Evolutionary conservation across 225 moss, liverwort and hornwort genomes (phyloP).

Genomic region (Sphagnum contortum): DNA sequence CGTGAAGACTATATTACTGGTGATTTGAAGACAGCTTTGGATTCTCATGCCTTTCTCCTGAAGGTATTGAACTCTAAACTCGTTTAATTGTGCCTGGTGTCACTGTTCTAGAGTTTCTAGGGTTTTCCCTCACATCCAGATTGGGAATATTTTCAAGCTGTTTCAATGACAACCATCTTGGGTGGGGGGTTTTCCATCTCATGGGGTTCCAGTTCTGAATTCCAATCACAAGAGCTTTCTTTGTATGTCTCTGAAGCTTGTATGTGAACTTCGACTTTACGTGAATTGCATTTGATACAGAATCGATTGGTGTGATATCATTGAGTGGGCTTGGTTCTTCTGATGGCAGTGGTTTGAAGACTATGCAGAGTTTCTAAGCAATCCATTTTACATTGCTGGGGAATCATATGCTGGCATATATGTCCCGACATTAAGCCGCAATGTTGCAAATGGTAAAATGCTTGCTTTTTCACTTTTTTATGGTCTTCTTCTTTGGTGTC

Average conservation of each 20-base stretch:
- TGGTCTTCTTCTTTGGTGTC: neutral
- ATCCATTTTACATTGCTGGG: constrained; percentile 65
- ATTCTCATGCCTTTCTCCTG: constrained; percentile 65
- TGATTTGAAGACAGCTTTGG: constrained; percentile 67
- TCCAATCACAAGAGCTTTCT: too few species aligned
- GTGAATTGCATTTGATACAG: too few species aligned
- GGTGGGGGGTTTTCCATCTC: too few species aligned
- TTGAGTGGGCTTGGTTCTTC: too few species aligned
- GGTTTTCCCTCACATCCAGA: too few species aligned
- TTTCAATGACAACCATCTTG: too few species aligned
- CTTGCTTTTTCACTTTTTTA: neutral
- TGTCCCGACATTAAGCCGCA: constrained; percentile 73
- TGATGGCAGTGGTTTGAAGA: constrained; percentile 68
- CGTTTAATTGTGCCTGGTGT: neutral
- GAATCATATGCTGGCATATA: constrained; percentile 89
- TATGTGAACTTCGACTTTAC: too few species aligned
- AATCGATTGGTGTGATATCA: too few species aligned
- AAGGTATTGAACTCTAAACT: constrained; percentile 26
- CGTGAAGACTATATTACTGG: constrained; percentile 68
- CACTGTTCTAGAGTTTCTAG: too few species aligned
- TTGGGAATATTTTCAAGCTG: too few species aligned
- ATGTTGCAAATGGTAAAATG: constrained; percentile 55
- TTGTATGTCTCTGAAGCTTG: too few species aligned
- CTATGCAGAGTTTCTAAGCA: constrained; percentile 60
- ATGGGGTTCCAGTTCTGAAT: too few species aligned